Percentiles rank a stretch among this genome's conserved stretches.
Evolutionary conservation across 129 eudicot species (phyloP).

Genomic region (Tagetes patula): DNA sequence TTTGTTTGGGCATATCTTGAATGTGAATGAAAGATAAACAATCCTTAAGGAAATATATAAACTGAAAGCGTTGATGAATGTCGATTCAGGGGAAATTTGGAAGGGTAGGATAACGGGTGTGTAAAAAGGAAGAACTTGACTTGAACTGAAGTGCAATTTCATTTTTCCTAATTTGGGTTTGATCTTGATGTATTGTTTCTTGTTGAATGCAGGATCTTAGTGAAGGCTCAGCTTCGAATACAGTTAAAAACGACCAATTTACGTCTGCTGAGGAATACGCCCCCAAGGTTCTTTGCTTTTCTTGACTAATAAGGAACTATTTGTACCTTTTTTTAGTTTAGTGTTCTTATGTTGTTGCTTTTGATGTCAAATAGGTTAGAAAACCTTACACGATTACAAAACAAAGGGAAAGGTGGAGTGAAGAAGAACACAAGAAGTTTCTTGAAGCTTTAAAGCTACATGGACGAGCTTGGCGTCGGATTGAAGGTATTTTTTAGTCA

Average conservation of each 20-base stretch:
- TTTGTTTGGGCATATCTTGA: slow-evolving; percentile 8
- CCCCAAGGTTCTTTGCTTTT: slow-evolving; percentile 32
- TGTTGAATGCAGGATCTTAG: slow-evolving; percentile 37
- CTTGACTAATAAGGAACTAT: background rate
- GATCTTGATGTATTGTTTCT: slow-evolving; percentile 17
- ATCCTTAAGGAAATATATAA: background rate
- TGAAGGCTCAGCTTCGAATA: slow-evolving; percentile 35
- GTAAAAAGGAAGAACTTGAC: background rate
- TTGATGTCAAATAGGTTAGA: slow-evolving; percentile 44
- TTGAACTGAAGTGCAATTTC: slow-evolving; percentile 1
- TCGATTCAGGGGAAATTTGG: background rate
- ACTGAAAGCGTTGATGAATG: background rate
- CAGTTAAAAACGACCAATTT: slow-evolving; percentile 42
- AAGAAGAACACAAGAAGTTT: slow-evolving; percentile 89
- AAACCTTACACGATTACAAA: slow-evolving; percentile 87
- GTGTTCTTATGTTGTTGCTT: slow-evolving; percentile 11
- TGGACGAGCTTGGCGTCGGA: slow-evolving; percentile 85
- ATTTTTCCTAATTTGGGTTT: background rate
- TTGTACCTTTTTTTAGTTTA: slow-evolving; percentile 1
- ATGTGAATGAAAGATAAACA: too few relatives aligned
- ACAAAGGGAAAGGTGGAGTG: slow-evolving; percentile 93
- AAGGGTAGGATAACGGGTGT: slow-evolving; percentile 9
- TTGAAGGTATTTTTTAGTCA: slow-evolving; percentile 57
- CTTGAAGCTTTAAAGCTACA: slow-evolving; percentile 82
- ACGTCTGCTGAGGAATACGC: slow-evolving; percentile 42